phyloP scores from a whole-genome alignment of 108 stramenopile species.

The Epipyxis sp. region DNA sequence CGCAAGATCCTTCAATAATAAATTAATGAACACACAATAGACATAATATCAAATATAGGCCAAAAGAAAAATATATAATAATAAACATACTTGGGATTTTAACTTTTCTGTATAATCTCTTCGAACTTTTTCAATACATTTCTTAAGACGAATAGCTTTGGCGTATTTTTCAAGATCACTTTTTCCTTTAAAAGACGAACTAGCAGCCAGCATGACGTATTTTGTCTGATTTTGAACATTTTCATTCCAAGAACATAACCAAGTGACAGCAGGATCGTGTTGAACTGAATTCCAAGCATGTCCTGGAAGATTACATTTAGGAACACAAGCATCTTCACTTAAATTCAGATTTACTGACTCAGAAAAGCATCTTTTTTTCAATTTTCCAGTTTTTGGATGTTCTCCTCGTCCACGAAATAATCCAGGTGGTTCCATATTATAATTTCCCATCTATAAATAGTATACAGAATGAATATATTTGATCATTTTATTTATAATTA shows the following conservation, averaged over 20 bases:
- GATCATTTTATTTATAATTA: no score
- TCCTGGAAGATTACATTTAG: conserved; percentile 84
- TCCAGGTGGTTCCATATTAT: conserved; percentile 86
- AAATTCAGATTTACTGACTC: conserved; percentile 47
- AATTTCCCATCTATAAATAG: conserved; percentile 58
- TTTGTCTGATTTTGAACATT: conserved; percentile 77
- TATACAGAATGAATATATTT: neutral
- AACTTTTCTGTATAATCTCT: conserved; percentile 82
- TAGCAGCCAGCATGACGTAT: conserved; percentile 97
- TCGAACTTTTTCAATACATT: conserved; percentile 90
- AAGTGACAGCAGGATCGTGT: conserved; percentile 93
- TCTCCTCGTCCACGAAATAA: conserved; percentile 96
- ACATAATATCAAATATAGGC: no score
- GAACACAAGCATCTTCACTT: conserved; percentile 73
- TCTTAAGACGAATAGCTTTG: conserved; percentile 91
- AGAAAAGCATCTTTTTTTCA: conserved; percentile 81
- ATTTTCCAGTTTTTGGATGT: conserved; percentile 97
- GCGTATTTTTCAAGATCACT: conserved; percentile 92
- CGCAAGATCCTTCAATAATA: conserved; percentile 72
- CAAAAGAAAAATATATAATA: conserved; percentile 13
- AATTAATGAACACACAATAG: no score
- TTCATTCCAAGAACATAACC: conserved; percentile 97
- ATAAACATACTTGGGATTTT: conserved; percentile 24
- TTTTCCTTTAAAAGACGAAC: conserved; percentile 97
- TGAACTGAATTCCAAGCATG: conserved; percentile 88